phyloP scores from a whole-genome alignment of 257 asterid genomes.

The Forsythia viridissima region DNA sequence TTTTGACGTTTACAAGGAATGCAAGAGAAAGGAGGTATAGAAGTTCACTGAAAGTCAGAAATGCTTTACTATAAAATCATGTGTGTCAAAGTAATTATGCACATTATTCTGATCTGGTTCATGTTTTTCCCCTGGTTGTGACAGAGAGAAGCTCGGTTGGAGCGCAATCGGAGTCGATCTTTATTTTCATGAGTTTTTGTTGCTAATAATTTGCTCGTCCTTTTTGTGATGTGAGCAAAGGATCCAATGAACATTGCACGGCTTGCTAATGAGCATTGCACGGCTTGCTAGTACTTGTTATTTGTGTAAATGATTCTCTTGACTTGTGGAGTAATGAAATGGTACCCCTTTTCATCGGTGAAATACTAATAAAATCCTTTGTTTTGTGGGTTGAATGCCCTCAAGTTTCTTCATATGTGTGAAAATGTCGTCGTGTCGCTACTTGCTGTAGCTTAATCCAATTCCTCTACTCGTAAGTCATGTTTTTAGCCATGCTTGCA shows the following conservation, averaged over 20 bases:
- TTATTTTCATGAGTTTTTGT: constrained; percentile 63
- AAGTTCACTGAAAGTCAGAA: neutral
- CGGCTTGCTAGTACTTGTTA: neutral
- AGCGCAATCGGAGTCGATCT: constrained; percentile 77
- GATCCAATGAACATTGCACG: neutral
- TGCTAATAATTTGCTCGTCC: neutral
- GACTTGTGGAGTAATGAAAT: constrained; percentile 13
- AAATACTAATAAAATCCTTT: neutral
- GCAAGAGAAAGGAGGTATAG: constrained; percentile 88
- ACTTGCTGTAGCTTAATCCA: neutral
- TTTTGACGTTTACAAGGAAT: constrained; percentile 91
- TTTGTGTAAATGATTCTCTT: neutral
- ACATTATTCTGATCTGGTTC: neutral
- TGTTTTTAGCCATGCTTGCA: too few relatives aligned
- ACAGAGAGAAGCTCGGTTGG: constrained; percentile 97
- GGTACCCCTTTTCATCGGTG: neutral
- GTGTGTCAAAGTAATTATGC: constrained; percentile 2
- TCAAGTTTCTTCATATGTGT: neutral
- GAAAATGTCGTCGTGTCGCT: neutral
- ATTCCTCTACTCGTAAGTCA: too few relatives aligned
- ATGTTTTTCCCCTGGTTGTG: constrained; percentile 21
- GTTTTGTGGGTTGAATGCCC: constrained; percentile 1
- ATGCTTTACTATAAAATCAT: neutral
- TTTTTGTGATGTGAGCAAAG: constrained; percentile 2
- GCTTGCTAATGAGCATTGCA: neutral